Evolutionary conservation across 768 basidiomycete species (phyloP).

Genomic region (Daedaleopsis sinensis): DNA sequence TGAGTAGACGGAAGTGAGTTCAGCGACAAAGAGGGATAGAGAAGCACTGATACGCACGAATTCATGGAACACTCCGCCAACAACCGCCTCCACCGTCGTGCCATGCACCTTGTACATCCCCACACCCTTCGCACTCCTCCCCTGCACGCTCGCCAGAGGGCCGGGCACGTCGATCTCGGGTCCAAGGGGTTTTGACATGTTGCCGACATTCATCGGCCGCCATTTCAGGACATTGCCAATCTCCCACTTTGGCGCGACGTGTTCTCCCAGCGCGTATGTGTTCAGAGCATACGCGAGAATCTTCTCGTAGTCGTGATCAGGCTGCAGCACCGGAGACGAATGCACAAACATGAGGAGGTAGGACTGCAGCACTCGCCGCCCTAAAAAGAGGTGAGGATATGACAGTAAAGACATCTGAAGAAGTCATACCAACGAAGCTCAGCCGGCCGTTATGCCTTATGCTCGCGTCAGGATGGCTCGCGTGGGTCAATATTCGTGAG

Average conservation of each 20-base stretch:
- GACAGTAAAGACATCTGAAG: slow-evolving; percentile 2
- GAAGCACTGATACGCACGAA: slow-evolving; percentile 55
- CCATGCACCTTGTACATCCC: slow-evolving; percentile 82
- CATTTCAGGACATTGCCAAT: slow-evolving; percentile 75
- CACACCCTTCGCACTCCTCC: slow-evolving; percentile 38
- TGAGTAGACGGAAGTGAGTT: slow-evolving; percentile 19
- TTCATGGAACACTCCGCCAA: slow-evolving; percentile 80
- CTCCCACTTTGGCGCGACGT: slow-evolving; percentile 76
- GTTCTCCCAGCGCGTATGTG: slow-evolving; percentile 72
- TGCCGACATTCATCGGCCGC: slow-evolving; percentile 50
- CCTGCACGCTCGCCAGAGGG: slow-evolving; percentile 13
- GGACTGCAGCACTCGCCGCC: slow-evolving; percentile 75
- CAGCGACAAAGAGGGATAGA: neutral
- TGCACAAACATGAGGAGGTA: slow-evolving; percentile 76
- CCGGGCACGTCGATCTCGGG: slow-evolving; percentile 15
- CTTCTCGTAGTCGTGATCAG: slow-evolving; percentile 58
- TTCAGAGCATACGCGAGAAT: slow-evolving; percentile 62
- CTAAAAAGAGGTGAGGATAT: slow-evolving; percentile 39
- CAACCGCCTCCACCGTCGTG: slow-evolving; percentile 71
- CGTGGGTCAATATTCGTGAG: slow-evolving; percentile 75
- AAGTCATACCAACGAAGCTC: slow-evolving; percentile 66
- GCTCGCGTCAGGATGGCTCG: slow-evolving; percentile 66
- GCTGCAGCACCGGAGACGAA: slow-evolving; percentile 47
- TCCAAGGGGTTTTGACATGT: slow-evolving; percentile 15
- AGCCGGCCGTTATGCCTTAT: slow-evolving; percentile 74